Evolutionary conservation across 495 filamentous ascomycete genomes (phyloP).

Genomic region (Venustampulla echinocandica): DNA sequence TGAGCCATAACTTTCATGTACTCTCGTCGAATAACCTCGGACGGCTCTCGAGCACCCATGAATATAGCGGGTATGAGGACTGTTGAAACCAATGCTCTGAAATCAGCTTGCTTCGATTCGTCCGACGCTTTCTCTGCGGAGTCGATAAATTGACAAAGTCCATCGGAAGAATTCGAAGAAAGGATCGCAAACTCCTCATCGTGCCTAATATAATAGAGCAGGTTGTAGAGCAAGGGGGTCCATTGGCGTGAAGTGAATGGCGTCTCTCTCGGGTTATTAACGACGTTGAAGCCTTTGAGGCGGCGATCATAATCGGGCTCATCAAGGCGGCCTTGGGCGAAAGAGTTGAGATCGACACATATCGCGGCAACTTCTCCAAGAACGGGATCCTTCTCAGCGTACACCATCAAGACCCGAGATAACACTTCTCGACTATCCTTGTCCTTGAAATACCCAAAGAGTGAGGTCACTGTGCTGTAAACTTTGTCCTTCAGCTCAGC

Average conservation of each 20-base stretch:
- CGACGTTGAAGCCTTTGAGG: slow-evolving; percentile 62
- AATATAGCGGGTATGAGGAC: slow-evolving; percentile 69
- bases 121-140: slow-evolving; percentile 32
- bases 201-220: slow-evolving; percentile 80
- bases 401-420: slow-evolving; percentile 59
- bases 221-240: slow-evolving; percentile 83
- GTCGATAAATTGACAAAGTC: slow-evolving; percentile 73
- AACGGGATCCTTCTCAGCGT: slow-evolving; percentile 52
- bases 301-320: slow-evolving; percentile 82
- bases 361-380: slow-evolving; percentile 57
- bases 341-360: slow-evolving; percentile 75
- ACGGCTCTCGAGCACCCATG: slow-evolving; percentile 60
- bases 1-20: slow-evolving; percentile 69
- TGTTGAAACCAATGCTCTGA: slow-evolving; percentile 42
- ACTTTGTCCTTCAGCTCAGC: slow-evolving; percentile 46
- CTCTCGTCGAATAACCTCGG: slow-evolving; percentile 77
- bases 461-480: slow-evolving; percentile 56
- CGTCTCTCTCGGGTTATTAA: slow-evolving; percentile 48
- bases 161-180: slow-evolving; percentile 68
- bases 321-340: slow-evolving; percentile 55
- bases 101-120: slow-evolving; percentile 24
- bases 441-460: slow-evolving; percentile 85
- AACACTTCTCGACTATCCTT: slow-evolving; percentile 61
- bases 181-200: slow-evolving; percentile 82
- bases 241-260: slow-evolving; percentile 68